Evolutionary conservation across 2,329 filamentous ascomycete species (phyloP).

Genomic region (Diaporthe velutina): DNA sequence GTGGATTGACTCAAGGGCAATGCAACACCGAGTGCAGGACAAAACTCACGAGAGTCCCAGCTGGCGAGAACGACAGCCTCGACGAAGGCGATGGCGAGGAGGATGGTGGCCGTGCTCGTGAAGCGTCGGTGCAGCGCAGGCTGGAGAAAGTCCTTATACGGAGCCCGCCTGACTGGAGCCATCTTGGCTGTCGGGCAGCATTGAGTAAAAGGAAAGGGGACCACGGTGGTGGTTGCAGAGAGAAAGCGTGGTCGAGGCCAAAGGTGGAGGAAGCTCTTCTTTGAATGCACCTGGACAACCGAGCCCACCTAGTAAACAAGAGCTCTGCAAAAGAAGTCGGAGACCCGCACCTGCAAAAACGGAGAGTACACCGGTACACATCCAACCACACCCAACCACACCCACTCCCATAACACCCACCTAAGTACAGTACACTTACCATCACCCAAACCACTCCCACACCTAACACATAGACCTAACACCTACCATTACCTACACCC

Average conservation of each 20-base stretch:
- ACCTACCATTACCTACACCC: too few species aligned
- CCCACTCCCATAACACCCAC: too few species aligned
- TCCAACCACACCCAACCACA: too few species aligned
- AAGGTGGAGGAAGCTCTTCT: slow-evolving; percentile 12
- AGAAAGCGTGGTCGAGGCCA: slow-evolving; percentile 1
- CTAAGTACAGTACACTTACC: too few species aligned
- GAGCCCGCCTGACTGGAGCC: slow-evolving; percentile 69
- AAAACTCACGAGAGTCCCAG: slow-evolving; percentile 75
- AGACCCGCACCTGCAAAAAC: too few species aligned
- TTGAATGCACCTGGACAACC: background rate
- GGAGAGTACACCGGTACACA: too few species aligned
- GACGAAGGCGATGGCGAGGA: slow-evolving; percentile 79
- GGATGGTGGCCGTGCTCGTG: slow-evolving; percentile 78
- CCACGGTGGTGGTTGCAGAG: slow-evolving; percentile 2
- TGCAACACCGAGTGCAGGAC: background rate
- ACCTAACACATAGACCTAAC: too few species aligned
- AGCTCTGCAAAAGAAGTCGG: slow-evolving; percentile 38
- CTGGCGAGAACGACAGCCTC: slow-evolving; percentile 78
- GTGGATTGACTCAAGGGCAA: background rate
- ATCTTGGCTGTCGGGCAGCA: slow-evolving; percentile 61
- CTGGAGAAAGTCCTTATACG: slow-evolving; percentile 91
- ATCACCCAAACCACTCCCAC: too few species aligned
- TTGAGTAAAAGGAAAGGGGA: slow-evolving; percentile 48
- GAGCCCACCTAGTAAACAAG: slow-evolving; percentile 38
- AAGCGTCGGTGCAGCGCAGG: slow-evolving; percentile 90